A percentile compares a stretch with the other conserved stretches of the same genome.
Evolutionary conservation across 441 rosid species (phyloP).

Genomic region (Euphorbia celastroides): DNA sequence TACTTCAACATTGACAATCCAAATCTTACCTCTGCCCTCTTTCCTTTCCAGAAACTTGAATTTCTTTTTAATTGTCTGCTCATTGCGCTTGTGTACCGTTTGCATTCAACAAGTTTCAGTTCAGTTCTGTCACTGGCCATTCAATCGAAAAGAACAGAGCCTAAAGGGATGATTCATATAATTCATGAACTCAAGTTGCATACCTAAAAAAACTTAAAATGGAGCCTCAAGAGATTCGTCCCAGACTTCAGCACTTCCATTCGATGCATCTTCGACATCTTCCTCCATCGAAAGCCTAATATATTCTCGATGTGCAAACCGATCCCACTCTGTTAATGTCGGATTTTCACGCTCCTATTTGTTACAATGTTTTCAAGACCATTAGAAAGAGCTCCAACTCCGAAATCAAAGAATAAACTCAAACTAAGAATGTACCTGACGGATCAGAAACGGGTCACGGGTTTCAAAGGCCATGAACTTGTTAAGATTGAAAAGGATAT

Average conservation of each 20-base stretch:
- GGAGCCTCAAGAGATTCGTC: conserved; percentile 98
- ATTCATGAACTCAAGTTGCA: conserved; percentile 5
- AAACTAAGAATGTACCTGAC: conserved; percentile 51
- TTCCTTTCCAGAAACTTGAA: conserved; percentile 6
- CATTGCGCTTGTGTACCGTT: conserved; percentile 11
- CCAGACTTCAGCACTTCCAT: conserved; percentile 98
- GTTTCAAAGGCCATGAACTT: conserved; percentile 98
- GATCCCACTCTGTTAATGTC: conserved; percentile 97
- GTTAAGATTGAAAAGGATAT: conserved; percentile 31
- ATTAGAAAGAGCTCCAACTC: conserved; percentile 13
- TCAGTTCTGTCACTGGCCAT: conserved; percentile 20
- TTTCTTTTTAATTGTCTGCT: conserved; percentile 8
- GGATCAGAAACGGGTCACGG: conserved; percentile 92
- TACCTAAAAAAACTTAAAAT: conserved; percentile 44
- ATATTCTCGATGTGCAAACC: conserved; percentile 97
- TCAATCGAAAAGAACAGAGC: too few relatives aligned
- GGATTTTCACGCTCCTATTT: conserved; percentile 96
- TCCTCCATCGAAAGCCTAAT: conserved; percentile 98
- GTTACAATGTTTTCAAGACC: conserved; percentile 16
- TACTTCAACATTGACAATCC: conserved; percentile 24
- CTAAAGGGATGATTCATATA: not conserved
- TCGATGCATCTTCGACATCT: conserved; percentile 94
- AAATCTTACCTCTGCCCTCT: conserved; percentile 21
- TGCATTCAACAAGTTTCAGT: conserved; percentile 11
- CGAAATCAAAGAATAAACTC: conserved; percentile 1